Evolutionary conservation across 2,329 filamentous ascomycete species (phyloP).

Genomic region (Hymenoscyphus scutula): DNA sequence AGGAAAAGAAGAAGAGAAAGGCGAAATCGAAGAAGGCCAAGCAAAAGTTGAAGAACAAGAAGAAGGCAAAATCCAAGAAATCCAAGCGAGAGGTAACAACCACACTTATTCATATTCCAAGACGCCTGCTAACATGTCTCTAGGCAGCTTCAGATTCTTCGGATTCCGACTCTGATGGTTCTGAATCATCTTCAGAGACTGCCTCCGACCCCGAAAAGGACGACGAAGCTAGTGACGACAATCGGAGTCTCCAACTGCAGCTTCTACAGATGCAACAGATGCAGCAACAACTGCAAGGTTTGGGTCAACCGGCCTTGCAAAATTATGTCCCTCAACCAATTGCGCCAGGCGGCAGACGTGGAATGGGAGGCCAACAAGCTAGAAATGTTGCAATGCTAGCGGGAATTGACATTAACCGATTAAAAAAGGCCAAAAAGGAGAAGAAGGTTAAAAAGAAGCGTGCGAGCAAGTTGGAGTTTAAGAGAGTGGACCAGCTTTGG

Average conservation of each 20-base stretch:
- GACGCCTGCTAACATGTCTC: constrained; percentile 14
- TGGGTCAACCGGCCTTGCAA: constrained; percentile 10
- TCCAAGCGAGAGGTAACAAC: constrained; percentile 37
- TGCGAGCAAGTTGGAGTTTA: constrained; percentile 61
- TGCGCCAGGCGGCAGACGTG: neutral
- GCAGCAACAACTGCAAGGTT: constrained; percentile 27
- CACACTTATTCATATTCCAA: neutral
- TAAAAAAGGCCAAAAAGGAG: constrained; percentile 42
- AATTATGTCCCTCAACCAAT: neutral
- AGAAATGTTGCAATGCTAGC: constrained; percentile 26
- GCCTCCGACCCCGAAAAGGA: constrained; percentile 17
- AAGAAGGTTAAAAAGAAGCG: constrained; percentile 39
- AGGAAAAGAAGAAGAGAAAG: constrained; percentile 36
- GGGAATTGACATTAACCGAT: constrained; percentile 29
- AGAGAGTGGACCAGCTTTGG: constrained; percentile 64
- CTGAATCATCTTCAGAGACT: constrained; percentile 23
- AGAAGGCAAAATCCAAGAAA: constrained; percentile 42
- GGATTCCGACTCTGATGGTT: constrained; percentile 36
- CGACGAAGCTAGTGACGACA: constrained; percentile 17
- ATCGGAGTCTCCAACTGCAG: constrained; percentile 26
- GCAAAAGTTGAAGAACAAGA: constrained; percentile 37
- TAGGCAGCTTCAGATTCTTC: constrained; percentile 34
- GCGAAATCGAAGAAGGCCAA: constrained; percentile 37
- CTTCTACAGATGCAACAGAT: constrained; percentile 30
- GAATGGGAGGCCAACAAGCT: neutral